A percentile compares a stretch with the other conserved stretches of the same genome.
Evolutionary conservation across 2,329 filamentous ascomycete genomes (phyloP).

Genomic region (Alternaria burnsii): DNA sequence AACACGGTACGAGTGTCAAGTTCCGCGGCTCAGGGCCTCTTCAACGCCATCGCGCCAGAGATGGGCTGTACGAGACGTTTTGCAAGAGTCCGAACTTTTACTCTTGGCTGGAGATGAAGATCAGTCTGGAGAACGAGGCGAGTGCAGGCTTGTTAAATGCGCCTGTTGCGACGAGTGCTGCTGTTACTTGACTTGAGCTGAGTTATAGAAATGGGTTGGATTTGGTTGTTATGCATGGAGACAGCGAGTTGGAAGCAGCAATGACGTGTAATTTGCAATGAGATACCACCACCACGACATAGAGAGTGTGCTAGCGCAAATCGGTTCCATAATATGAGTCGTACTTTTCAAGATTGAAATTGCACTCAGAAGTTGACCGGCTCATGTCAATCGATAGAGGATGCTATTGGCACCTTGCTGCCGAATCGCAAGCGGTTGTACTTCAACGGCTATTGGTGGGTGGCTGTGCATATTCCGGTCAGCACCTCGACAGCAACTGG

Average conservation of each 20-base stretch:
- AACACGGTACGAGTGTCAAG: conserved; percentile 52
- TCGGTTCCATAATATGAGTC: not conserved
- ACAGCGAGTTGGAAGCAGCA: not conserved
- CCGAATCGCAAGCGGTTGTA: too few species aligned
- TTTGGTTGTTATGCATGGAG: not conserved
- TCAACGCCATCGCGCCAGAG: conserved; percentile 48
- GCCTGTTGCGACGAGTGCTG: not conserved
- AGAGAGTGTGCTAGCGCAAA: not conserved
- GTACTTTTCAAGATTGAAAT: not conserved
- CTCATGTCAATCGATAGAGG: too few species aligned
- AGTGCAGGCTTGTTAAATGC: conserved; percentile 45
- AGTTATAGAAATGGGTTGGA: not conserved
- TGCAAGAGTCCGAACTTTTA: conserved; percentile 53
- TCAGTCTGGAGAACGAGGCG: conserved; percentile 52
- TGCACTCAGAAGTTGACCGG: not conserved
- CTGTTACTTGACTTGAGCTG: not conserved
- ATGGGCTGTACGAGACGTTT: conserved; percentile 50
- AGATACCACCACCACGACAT: not conserved
- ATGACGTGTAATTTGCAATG: not conserved
- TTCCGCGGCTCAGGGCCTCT: conserved; percentile 50
- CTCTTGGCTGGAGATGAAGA: conserved; percentile 55
- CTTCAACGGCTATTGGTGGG: not conserved
- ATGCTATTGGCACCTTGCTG: too few species aligned
- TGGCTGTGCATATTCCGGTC: not conserved
- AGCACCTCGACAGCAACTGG: not conserved